Base-by-base conservation (phyloP, 1,284 basidiomycete genomes). In the Exobasidium cylindrosporum region DNA sequence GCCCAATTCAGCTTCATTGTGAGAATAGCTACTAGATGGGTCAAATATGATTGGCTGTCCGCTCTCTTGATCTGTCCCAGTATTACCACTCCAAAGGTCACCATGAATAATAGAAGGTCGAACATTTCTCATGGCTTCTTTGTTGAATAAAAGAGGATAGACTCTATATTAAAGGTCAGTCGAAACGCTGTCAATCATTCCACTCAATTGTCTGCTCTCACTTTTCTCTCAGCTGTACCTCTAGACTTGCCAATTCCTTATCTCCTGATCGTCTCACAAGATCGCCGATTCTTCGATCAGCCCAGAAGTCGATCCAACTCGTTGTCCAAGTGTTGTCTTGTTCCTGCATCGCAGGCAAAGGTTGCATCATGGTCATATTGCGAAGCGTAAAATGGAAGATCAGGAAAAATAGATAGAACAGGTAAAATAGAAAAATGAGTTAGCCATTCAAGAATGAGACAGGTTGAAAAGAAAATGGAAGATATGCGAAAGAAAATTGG, bases 1-100 rank as follows among this genome's bases (percentile, higher is more conserved):
- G 0, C 89, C 88, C 32, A 93, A 84, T 69, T 94, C 91, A 13
- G 88, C 88, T 82, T 94, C 91, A 65, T 89, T 89, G 74, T 92
- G 91, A 1, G 90, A 91, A 70, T 87, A 92, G 76, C 88, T 91
- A 6, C 87, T 87, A 1, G 89, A 87, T 1, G 90, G 89, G 73
- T 94, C 91, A 73, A 86, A 93, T 50, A 93, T 87, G 2, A 91
- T 83, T 4, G 61, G 60, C 45, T 65, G 31, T 0, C 90, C 88
- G 55, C 85, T 78, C 1, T 83, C 84, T 2, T 83, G 21, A 26
- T 62, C 63, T 6, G 52, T 54, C 6, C 61, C 61, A 5, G 31
- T 74, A 45, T 81, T 81, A 5, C 80, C 77, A 1, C 74, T 78
- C 91, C 91, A 94, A 49, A 93, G 83, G 80, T 93, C 91, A 1